Percentiles rank a stretch among this genome's conserved stretches.
These are phyloP conservation scores for Garcia nutans DNA, from an alignment of 345 rosid genomes.

Conservation along the genomic window DNA sequence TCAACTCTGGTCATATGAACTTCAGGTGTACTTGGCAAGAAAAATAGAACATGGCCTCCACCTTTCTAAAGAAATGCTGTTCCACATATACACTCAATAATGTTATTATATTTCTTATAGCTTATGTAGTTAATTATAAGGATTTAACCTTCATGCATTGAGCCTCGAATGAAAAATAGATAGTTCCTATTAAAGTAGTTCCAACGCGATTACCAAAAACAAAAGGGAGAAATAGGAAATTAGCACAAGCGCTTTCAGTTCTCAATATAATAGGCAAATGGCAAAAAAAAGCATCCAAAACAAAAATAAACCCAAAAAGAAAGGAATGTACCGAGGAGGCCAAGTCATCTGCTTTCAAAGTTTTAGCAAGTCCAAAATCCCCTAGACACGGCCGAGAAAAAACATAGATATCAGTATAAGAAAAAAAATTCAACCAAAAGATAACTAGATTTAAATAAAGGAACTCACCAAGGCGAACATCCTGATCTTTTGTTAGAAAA, in stretches of 20 bases:
- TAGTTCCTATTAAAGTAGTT: not conserved
- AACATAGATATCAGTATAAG: not conserved
- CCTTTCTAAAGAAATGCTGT: not conserved
- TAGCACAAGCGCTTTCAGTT: not conserved
- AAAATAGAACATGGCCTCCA: not conserved
- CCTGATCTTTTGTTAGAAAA: slow-evolving; percentile 95
- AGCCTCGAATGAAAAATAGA: not conserved
- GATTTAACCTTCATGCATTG: slow-evolving; percentile 5
- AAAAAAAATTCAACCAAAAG: not conserved
- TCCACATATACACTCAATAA: not conserved
- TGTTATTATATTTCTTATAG: not conserved
- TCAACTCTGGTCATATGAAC: not conserved
- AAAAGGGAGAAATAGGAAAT: not conserved
- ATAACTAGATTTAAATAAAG: slow-evolving; percentile 12
- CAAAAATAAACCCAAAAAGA: not conserved
- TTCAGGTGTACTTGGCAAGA: not conserved
- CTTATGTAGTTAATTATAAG: not conserved
- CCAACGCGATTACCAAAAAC: not conserved
- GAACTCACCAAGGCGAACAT: slow-evolving; percentile 83
- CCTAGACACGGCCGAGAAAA: slow-evolving; percentile 49
- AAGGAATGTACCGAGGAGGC: slow-evolving; percentile 79
- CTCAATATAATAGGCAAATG: not conserved
- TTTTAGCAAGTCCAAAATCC: slow-evolving; percentile 98
- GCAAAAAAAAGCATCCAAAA: not conserved
- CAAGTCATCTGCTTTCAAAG: slow-evolving; percentile 89